Evolutionary conservation across 1,284 basidiomycete genomes (phyloP), one percentile per base, ranked within the genome.

Genomic region (Porodaedalea pini): DNA sequence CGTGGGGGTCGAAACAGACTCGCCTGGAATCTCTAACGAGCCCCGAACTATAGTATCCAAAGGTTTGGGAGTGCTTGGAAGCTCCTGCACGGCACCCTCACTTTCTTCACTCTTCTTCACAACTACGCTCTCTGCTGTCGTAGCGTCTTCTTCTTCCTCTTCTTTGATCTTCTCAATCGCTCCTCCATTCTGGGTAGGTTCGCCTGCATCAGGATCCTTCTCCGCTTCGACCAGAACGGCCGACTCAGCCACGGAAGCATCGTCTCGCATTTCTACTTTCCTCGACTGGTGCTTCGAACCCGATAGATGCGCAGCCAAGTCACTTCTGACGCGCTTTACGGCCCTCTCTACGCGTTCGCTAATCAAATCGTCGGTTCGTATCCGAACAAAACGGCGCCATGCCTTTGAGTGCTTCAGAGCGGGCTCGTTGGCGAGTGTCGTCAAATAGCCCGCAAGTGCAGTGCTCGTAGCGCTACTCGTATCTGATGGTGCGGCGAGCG

Each of bases 371-470:
- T 94, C 92, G 3, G 84, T 85, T 61, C 91, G 81, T 17, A 93
- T 90, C 40, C 85, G 78, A 50, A 92, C 85, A 64, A 94, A 94
- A n/a, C 88, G 81, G 66, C 86, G 88, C 92, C 92, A 94, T 1
- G 82, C 75, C 52, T 87, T 81, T 41, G 83, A 75, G 57, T 81
- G 77, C 43, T 88, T 82, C 29, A 92, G 68, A 1, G 73, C 68
- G 4, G 79, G 71, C 51, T 85, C 79, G 65, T 91, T 91, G 53
- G 90, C 83, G 27, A 93, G 69, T 2, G 82, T 78, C 1, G 90
- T 93, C 54, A 94, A 76, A 69, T 92, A 92, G 13, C 86, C 79
- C 4, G 90, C 88, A 53, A 94, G 78, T n/a, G 76, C 78, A 2
- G 85, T 86, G 66, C 84, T 80, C 39, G 78, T 79, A n/a, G 61